These are phyloP conservation scores for Cladosporium sp. DNA, from an alignment of 2,329 filamentous ascomycete genomes.

Conservation along the genomic window DNA sequence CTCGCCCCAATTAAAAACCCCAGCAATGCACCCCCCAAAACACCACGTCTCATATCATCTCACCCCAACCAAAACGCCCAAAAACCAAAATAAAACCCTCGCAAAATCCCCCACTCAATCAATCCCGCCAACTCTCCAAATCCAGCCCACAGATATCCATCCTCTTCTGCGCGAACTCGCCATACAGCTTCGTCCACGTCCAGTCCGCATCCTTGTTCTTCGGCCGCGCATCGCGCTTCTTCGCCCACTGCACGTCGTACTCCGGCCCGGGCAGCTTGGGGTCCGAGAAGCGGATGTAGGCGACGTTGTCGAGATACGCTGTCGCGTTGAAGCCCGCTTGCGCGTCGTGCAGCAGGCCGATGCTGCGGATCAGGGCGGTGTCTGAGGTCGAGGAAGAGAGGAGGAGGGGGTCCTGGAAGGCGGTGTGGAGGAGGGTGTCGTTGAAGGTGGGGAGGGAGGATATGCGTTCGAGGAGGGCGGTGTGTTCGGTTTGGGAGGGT, in stretches of 20 bases:
- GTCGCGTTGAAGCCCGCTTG: constrained; percentile 45
- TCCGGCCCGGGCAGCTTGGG: constrained; percentile 52
- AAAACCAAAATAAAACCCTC: not conserved
- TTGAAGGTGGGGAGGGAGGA: constrained; percentile 24
- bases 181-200: constrained; percentile 53
- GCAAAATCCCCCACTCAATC: too few relatives aligned
- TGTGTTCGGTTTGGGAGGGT: constrained; percentile 26
- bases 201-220: constrained; percentile 47
- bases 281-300: constrained; percentile 50
- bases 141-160: constrained; percentile 56
- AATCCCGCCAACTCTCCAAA: constrained; percentile 44
- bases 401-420: constrained; percentile 31
- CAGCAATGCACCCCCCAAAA: not conserved
- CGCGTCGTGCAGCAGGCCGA: constrained; percentile 33
- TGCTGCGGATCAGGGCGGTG: constrained; percentile 33
- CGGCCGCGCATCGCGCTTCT: constrained; percentile 45
- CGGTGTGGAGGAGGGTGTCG: constrained; percentile 35
- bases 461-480: constrained; percentile 25
- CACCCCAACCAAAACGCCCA: not conserved
- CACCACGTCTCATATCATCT: not conserved
- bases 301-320: constrained; percentile 43
- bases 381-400: constrained; percentile 28
- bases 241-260: constrained; percentile 49
- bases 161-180: constrained; percentile 49
- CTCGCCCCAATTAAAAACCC: not conserved